Evolutionary conservation across 179 eudicot genomes (phyloP).

Genomic region (Dionaea muscipula): DNA sequence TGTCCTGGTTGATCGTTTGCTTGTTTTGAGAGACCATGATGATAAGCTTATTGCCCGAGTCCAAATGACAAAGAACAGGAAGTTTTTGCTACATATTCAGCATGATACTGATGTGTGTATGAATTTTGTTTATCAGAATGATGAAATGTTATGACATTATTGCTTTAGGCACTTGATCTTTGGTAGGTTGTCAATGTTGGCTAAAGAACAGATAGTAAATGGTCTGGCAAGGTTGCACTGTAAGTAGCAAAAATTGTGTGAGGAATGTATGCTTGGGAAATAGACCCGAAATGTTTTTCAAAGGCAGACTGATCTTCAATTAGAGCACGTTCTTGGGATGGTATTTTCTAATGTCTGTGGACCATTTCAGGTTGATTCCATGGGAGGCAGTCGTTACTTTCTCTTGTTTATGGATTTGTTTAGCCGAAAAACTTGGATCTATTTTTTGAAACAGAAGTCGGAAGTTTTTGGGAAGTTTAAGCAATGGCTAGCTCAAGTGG

Average conservation of each 20-base stretch:
- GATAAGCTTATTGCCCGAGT: not conserved
- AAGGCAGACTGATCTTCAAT: not conserved
- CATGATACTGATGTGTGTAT: not conserved
- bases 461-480: too few species aligned
- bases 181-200: too few species aligned
- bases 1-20: not conserved
- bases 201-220: too few species aligned
- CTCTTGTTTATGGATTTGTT: too few species aligned
- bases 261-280: not conserved
- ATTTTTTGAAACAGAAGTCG: too few species aligned
- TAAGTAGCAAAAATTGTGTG: not conserved
- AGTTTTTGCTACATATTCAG: slow-evolving; percentile 1
- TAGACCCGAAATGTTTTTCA: not conserved
- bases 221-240: too few species aligned
- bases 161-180: slow-evolving; percentile 14
- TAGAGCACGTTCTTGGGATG: not conserved
- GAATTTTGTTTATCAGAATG: not conserved
- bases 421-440: too few species aligned
- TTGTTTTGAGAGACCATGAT: slow-evolving; percentile 3
- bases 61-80: not conserved
- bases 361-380: too few species aligned
- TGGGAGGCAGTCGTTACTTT: too few species aligned
- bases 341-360: too few species aligned
- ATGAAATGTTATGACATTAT: slow-evolving; percentile 13
- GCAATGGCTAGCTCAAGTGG: too few species aligned